These are phyloP conservation scores for Naganishia cerealis DNA, from an alignment of 1,284 basidiomycete species.

Conservation along the genomic window DNA sequence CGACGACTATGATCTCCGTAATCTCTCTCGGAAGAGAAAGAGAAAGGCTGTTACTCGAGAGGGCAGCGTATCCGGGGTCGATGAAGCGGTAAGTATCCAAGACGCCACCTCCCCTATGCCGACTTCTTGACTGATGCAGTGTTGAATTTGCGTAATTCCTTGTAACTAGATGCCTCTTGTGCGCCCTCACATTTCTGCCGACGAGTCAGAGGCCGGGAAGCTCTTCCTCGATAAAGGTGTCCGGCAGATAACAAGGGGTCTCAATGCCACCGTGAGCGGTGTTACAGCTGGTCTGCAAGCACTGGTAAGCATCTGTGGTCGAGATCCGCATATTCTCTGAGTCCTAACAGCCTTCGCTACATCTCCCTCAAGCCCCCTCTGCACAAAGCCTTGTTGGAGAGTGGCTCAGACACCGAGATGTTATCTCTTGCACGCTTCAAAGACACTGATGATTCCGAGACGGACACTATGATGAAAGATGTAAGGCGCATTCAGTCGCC, in stretches of 20 bases:
- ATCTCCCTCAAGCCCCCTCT: neutral
- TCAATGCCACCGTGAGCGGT: constrained; percentile 13
- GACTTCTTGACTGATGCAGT: too few species aligned
- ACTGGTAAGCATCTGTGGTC: neutral
- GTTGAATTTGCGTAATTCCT: too few species aligned
- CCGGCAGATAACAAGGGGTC: neutral
- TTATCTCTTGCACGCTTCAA: neutral
- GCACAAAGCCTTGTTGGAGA: constrained; percentile 6
- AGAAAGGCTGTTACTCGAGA: neutral
- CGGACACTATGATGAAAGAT: constrained; percentile 14
- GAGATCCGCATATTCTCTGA: neutral
- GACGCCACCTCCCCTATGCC: too few species aligned
- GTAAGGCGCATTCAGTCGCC: neutral
- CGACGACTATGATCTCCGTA: neutral
- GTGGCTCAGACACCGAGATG: constrained; percentile 20
- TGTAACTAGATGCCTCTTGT: neutral
- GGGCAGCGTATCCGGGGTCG: constrained; percentile 2
- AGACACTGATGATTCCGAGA: constrained; percentile 5
- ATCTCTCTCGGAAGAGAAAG: neutral
- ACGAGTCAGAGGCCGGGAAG: neutral
- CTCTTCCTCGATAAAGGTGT: neutral
- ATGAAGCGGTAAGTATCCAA: neutral
- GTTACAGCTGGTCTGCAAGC: constrained; percentile 26
- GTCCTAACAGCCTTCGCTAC: neutral
- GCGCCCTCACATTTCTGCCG: neutral